Evolutionary conservation across 352 stramenopile species (phyloP).

Genomic region (Phytophthora megakarya): DNA sequence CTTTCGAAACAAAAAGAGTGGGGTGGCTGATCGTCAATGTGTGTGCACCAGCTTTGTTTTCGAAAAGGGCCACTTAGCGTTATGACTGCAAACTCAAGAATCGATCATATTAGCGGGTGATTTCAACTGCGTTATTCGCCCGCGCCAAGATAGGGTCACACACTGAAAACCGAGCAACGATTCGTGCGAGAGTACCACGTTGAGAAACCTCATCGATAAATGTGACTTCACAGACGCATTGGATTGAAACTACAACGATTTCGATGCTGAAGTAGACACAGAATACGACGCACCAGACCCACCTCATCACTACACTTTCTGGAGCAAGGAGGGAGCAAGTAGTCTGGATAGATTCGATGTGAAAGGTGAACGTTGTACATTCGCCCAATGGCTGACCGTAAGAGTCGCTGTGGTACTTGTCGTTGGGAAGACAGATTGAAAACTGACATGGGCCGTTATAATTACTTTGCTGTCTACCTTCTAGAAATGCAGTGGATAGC

Average conservation of each 20-base stretch:
- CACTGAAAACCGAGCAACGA: not conserved
- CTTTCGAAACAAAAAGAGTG: too few species aligned
- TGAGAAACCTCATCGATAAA: too few species aligned
- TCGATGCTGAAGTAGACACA: not conserved
- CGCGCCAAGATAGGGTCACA: not conserved
- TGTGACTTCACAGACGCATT: not conserved
- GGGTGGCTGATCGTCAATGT: conserved; percentile 2
- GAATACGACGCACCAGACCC: not conserved
- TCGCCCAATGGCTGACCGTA: not conserved
- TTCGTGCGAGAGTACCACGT: too few species aligned
- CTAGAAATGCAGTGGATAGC: too few species aligned
- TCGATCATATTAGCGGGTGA: not conserved
- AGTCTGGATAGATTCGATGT: conserved; percentile 3
- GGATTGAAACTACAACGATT: not conserved
- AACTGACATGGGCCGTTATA: too few species aligned
- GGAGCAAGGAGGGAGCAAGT: not conserved
- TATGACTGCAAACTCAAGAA: not conserved
- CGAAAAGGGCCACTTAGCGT: too few species aligned
- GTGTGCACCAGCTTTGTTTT: not conserved
- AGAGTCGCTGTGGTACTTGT: too few species aligned
- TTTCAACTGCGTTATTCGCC: not conserved
- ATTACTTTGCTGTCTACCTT: too few species aligned
- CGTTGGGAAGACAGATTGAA: too few species aligned
- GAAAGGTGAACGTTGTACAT: not conserved
- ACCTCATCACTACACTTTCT: not conserved